Conservation (phyloP, 768 basidiomycete species). For the Psilocybe tampanensis region DNA sequence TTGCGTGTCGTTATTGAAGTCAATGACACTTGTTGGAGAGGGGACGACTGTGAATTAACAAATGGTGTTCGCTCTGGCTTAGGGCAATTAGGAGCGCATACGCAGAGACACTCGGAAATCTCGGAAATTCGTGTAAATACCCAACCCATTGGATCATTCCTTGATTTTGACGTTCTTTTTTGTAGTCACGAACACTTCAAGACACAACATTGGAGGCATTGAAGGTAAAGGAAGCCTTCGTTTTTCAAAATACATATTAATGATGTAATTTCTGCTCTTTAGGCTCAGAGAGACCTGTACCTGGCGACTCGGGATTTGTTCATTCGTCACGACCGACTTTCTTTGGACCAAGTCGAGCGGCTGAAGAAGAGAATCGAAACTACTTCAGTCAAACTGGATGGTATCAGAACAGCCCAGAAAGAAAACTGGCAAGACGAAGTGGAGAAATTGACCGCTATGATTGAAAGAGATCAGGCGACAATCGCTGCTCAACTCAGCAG, state of each 20-base stretch:
- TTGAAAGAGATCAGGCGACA: constrained; percentile 85
- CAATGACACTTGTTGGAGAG: constrained; percentile 81
- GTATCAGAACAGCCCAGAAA: constrained; percentile 66
- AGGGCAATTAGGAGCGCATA: constrained; percentile 63
- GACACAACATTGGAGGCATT: constrained; percentile 75
- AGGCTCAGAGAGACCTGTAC: constrained; percentile 75
- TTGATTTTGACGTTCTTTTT: constrained; percentile 4
- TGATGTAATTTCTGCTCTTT: not conserved
- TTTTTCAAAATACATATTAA: not conserved
- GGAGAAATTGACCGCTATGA: constrained; percentile 67
- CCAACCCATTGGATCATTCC: not conserved
- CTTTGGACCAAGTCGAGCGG: constrained; percentile 85
- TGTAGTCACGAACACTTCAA: constrained; percentile 63
- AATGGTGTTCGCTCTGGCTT: constrained; percentile 78
- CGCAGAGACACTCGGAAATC: constrained; percentile 71
- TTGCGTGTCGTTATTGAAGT: constrained; percentile 77
- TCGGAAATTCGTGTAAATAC: constrained; percentile 69
- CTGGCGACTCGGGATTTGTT: constrained; percentile 87
- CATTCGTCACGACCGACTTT: constrained; percentile 84
- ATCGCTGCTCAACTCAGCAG: constrained; percentile 77
- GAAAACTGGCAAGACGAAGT: constrained; percentile 88
- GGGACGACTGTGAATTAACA: constrained; percentile 80
- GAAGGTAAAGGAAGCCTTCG: constrained; percentile 72
- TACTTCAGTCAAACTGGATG: constrained; percentile 76
- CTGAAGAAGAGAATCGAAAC: constrained; percentile 85